Conservation (phyloP, 2,329 filamentous ascomycete species). For the Orbilia oligospora region DNA sequence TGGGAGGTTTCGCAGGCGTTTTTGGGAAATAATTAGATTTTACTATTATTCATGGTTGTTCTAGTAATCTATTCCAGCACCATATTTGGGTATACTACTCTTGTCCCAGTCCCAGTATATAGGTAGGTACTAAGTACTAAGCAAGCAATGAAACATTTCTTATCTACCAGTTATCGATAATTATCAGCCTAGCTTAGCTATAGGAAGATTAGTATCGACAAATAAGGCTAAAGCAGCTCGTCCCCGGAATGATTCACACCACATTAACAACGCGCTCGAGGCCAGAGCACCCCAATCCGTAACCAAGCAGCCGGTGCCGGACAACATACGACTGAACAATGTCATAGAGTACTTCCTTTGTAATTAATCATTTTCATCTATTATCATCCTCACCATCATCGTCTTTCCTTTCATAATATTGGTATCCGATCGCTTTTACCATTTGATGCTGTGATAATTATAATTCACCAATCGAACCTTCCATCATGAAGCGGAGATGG, state of each 20-base stretch:
- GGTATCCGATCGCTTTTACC: constrained; percentile 7
- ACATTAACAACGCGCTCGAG: constrained; percentile 26
- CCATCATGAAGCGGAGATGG: constrained; percentile 48
- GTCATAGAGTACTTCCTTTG: not conserved
- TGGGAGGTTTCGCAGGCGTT: constrained; percentile 17
- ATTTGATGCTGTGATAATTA: constrained; percentile 7
- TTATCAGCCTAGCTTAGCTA: too few species aligned
- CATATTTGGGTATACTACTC: constrained; percentile 8
- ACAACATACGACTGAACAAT: constrained; percentile 12
- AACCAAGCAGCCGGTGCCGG: constrained; percentile 25
- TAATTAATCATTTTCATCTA: not conserved
- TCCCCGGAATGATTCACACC: constrained; percentile 13
- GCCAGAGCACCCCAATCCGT: constrained; percentile 2
- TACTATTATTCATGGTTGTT: constrained; percentile 13
- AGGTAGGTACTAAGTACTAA: too few species aligned
- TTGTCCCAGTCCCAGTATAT: constrained; percentile 13
- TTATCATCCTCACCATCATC: not conserved
- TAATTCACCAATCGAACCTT: not conserved
- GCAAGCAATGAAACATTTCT: not conserved
- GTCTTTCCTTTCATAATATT: not conserved
- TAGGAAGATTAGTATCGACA: not conserved
- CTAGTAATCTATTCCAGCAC: not conserved
- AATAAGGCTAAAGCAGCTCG: constrained; percentile 27
- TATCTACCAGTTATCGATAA: not conserved
- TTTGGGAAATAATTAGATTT: constrained; percentile 20